A percentile compares a stretch with the other conserved stretches of the same genome.
Conservation (phyloP, 78 protist genomes). For the Chrysochromulina tobinii region DNA sequence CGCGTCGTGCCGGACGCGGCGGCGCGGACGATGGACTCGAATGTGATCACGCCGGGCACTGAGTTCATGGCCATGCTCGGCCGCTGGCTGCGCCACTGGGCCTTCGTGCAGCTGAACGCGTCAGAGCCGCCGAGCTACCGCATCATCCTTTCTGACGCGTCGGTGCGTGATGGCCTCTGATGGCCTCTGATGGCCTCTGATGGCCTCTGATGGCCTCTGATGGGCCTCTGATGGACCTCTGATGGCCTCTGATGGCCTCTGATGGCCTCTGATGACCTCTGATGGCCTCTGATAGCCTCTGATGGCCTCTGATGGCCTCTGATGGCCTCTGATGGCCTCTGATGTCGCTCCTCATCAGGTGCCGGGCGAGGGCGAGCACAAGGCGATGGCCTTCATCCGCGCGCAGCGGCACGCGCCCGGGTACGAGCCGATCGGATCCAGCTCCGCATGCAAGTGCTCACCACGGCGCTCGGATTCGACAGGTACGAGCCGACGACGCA, state of each 20-base stretch:
- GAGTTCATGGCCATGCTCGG: slow-evolving; percentile 83
- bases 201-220: no score
- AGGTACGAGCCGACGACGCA: slow-evolving; percentile 78
- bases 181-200: no score
- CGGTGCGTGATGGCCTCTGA: neutral
- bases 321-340: no score
- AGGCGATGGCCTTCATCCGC: slow-evolving; percentile 91
- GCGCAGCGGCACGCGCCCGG: slow-evolving; percentile 68
- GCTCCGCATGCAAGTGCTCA: no score
- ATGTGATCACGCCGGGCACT: slow-evolving; percentile 98
- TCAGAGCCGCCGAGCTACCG: slow-evolving; percentile 54
- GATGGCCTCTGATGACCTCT: no score
- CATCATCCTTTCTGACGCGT: neutral
- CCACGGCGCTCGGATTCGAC: neutral
- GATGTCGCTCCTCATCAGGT: no score
- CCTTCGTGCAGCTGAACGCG: slow-evolving; percentile 5
- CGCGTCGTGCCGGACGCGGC: neutral
- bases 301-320: no score
- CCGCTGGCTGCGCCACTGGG: neutral
- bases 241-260: no score
- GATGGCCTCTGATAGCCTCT: no score
- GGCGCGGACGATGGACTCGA: neutral
- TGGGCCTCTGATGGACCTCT: no score
- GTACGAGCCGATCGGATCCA: slow-evolving; percentile 31
- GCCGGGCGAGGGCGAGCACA: slow-evolving; percentile 37